Evolutionary conservation across 2,329 filamentous ascomycete genomes (phyloP), one percentile per base, ranked within the genome.

Genomic region (Alternaria panax): DNA sequence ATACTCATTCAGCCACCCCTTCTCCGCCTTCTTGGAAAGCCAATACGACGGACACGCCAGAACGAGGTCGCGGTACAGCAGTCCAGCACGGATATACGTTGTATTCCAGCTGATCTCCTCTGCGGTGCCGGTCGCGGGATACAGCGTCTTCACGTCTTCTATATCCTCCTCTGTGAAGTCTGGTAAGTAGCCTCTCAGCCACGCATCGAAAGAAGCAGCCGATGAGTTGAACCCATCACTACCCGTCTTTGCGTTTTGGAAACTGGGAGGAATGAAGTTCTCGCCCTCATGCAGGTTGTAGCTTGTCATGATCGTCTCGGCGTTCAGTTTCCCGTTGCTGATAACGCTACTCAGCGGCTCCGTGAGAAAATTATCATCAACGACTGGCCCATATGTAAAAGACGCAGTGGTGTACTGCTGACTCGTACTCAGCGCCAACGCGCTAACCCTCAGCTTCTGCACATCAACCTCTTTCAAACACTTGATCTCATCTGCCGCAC

Each of bases 251-350:
- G 63, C 60, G 47, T 74, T 77, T 18, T 76, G 69, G 1, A 88
- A 76, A 0, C 82, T 84, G 0, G 81, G 70, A 0, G 86, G 85
- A 22, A 87, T 78, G 65, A 90, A 89, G 62, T 86, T 87, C 70
- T 88, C 83, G 22, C 87, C 87, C 73, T 89, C 87, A 67, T 88
- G 84, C 0, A 83, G 81, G 69, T 89, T 89, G 71, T 88, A 88
- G 79, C 84, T 85, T n/a, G 81, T 80, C 62, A 84, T 84, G 0
- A 82, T 80, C 8, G 76, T 70, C 2, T 84, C 79, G 2, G 80
- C 80, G 52, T 85, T 82, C 8, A 86, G 73, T 4, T 64, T 51
- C 0, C 76, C 74, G 4, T 67, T 71, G 0, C 66, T 62, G 0
- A 82, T 76, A 1, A 81, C 82, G 1, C 79, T 63, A 3, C 81